Evolutionary conservation across 2,329 filamentous ascomycete species (phyloP), one percentile per base, ranked within the genome.

Genomic region (Nothophaeocryptopus gaeumannii): DNA sequence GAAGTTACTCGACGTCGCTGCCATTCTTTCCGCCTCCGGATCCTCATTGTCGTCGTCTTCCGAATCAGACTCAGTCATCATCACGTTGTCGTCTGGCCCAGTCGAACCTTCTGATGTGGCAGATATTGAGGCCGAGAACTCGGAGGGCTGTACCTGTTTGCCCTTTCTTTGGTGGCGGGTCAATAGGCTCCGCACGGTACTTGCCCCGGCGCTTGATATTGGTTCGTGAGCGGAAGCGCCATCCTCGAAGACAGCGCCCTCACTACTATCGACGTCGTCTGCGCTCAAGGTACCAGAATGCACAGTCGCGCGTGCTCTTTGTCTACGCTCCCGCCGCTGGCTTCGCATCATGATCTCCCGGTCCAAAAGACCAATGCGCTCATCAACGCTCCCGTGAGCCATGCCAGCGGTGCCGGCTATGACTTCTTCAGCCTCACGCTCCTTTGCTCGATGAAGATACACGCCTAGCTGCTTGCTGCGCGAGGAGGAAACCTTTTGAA

Each of bases 401-500:
- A 58, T 63, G 59, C 61, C 69, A 47, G 63, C 64, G 37, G 71
- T 72, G 39, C 68, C 66, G 11, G 67, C 66, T 5, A 69, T 52
- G n/a, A 64, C 55, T 44, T 78, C 74, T 39, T 76, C 74, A 0
- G 69, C 70, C 46, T 81, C 77, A 16, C 74, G 71, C 51, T 81
- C 78, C 58, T 81, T 81, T 5, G 78, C 78, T 37, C 79, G 75
- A 58, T 82, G 79, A 3, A 82, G 69, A 54, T 82, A 82, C 5
- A 82, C 79, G 11, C 79, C 79, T 1, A 82, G 70, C 58, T 82
- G 79, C 9, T 78, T 76, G 45, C 74, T 78, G 55, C 80, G 79
- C 2, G 73, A 71, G 0, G 75, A 78, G 8, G 76, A 73, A 2
- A 81, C 76, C 52, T 81, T 80, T 58, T 82, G 79, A 9, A 82